These are phyloP conservation scores for Aspergillus felis DNA, from an alignment of 2,329 filamentous ascomycete genomes.

Conservation along the genomic window DNA sequence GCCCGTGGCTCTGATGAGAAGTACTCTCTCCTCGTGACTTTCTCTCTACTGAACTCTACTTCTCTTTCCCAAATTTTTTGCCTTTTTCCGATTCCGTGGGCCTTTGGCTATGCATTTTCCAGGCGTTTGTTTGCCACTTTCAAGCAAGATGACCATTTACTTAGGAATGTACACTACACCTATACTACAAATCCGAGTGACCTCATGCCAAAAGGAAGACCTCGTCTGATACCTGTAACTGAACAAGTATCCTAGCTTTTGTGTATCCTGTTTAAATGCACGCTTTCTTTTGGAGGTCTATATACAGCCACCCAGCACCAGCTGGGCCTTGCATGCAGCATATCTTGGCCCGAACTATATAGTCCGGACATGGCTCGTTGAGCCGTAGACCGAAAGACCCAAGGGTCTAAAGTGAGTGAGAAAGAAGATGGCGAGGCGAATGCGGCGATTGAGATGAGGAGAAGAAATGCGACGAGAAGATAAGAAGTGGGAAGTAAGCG, in stretches of 20 bases:
- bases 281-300: neutral
- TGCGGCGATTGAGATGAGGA: neutral
- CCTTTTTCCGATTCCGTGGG: neutral
- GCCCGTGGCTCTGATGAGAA: slow-evolving; percentile 7
- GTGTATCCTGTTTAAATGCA: neutral
- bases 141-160: neutral
- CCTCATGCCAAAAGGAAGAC: neutral
- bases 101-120: slow-evolving; percentile 21
- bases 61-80: slow-evolving; percentile 3
- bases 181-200: neutral
- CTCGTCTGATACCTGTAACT: neutral
- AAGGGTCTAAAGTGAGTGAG: neutral
- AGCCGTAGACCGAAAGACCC: neutral
- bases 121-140: slow-evolving; percentile 17
- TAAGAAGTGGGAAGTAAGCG: neutral
- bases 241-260: neutral
- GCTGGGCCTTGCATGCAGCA: neutral
- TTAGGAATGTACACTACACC: neutral
- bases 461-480: neutral
- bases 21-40: slow-evolving; percentile 8
- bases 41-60: neutral
- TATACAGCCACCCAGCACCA: neutral
- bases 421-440: neutral
- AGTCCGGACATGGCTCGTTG: neutral
- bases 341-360: neutral